These are phyloP conservation scores for Umbelopsis sp. DNA, from an alignment of 192 early-diverging fungal species.

Conservation along the genomic window DNA sequence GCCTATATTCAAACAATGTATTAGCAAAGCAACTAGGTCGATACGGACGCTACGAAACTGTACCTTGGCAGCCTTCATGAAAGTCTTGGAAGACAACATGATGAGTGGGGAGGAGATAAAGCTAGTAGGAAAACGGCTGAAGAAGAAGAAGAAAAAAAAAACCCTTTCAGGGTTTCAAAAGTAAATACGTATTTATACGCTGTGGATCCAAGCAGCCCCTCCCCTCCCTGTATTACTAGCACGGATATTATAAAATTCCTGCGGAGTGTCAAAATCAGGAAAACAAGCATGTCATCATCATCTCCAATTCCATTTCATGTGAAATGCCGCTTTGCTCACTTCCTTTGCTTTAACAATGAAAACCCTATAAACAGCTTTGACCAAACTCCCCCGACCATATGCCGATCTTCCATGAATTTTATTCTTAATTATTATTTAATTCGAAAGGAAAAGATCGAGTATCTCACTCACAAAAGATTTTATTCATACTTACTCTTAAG, in stretches of 20 bases:
- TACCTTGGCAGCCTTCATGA: slow-evolving; percentile 41
- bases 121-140: slow-evolving; percentile 9
- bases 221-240: neutral
- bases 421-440: neutral
- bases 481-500: neutral
- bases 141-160: slow-evolving; percentile 17
- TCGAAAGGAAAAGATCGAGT: neutral
- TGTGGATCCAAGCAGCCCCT: neutral
- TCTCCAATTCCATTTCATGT: slow-evolving; percentile 2
- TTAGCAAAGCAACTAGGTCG: no score
- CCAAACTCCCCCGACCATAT: neutral
- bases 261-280: neutral
- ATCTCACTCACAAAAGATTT: neutral
- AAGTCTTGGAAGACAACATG: slow-evolving; percentile 38
- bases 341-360: slow-evolving; percentile 7
- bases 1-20: slow-evolving; percentile 21
- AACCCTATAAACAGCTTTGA: slow-evolving; percentile 8
- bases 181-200: neutral
- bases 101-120: slow-evolving; percentile 8
- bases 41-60: no score
- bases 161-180: neutral
- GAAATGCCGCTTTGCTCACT: neutral
- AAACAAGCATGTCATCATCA: slow-evolving; percentile 19
- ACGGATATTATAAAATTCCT: slow-evolving; percentile 5
- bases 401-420: neutral